A percentile compares a stretch with the other conserved stretches of the same genome.
Evolutionary conservation across 371 early-diverging fungal genomes (phyloP).

Genomic region (Apophysomyces trapeziformis): DNA sequence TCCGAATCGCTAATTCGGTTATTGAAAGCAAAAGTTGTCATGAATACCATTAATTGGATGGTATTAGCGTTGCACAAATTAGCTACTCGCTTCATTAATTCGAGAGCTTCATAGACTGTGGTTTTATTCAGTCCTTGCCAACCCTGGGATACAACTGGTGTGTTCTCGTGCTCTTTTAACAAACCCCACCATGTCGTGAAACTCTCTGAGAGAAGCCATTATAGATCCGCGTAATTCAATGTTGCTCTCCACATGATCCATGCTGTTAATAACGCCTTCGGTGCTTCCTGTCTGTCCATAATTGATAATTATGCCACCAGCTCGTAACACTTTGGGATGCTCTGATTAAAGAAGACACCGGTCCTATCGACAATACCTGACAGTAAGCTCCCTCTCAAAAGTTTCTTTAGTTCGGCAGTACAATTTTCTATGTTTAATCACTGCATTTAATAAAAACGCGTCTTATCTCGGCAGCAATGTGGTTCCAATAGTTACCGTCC

Average conservation of each 20-base stretch:
- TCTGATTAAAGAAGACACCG: constrained; percentile 59
- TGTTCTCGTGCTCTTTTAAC: constrained; percentile 59
- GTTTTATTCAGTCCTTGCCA: constrained; percentile 55
- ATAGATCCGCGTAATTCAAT: constrained; percentile 65
- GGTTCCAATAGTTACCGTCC: constrained; percentile 42
- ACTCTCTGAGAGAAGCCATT: constrained; percentile 74
- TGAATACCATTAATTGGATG: neutral
- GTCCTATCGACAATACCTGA: constrained; percentile 74
- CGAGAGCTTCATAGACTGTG: constrained; percentile 56
- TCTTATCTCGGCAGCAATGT: neutral
- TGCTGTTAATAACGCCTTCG: constrained; percentile 49
- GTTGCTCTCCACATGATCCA: constrained; percentile 58
- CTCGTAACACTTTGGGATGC: constrained; percentile 39
- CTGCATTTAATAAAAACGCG: neutral
- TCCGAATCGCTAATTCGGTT: constrained; percentile 11
- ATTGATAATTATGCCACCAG: constrained; percentile 63
- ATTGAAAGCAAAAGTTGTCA: neutral
- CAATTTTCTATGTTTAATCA: constrained; percentile 48
- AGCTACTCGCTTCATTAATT: constrained; percentile 54
- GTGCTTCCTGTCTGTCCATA: constrained; percentile 66
- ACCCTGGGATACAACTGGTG: constrained; percentile 65
- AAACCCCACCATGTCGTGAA: constrained; percentile 64
- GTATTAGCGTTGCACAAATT: neutral
- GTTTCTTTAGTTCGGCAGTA: constrained; percentile 48
- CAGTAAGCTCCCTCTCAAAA: constrained; percentile 45